Base-by-base conservation (phyloP, 75 land plant species). In the Selaginella moellendorffii region DNA sequence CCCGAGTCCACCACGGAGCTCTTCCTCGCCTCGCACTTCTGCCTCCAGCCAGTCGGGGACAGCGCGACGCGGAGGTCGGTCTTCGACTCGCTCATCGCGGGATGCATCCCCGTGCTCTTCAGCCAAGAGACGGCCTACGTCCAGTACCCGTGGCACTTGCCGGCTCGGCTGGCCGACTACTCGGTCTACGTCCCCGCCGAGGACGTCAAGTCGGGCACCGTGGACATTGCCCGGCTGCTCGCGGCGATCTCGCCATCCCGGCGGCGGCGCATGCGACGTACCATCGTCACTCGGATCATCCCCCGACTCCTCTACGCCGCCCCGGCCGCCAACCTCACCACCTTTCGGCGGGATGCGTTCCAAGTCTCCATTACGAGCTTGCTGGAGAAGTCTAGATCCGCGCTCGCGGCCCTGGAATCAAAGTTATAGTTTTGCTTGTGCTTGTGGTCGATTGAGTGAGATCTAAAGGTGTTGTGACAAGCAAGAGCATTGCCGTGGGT, bases 21-120 rank as follows among this genome's bases (percentile, higher is more conserved):
- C 1, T 83, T 85, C 63, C 19, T 73, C 71, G 64, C 65, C 9
- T 75, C 85, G 2, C 74, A 79, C 14, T 84, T 84, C 74, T 84
- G 87, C 68, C 36, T 84, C 24, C 85, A 84, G 62, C 87, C 87
- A 0, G 68, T 71, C 0, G 86, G 86, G 0, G 86, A 83, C 61
- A 81, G 83, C 24, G 78, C 83, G 12, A 79, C 87, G 18, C 66
- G 87, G 62, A 72, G 74, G 61, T 84, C 87, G 0, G 71, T 84
- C 31, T 84, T 82, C 42, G 84, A 84, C 62, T 62, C 77, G 2
- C 65, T 84, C 19, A 52, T 82, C 0, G 64, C 79, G 0, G 85
- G 82, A 10, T 82, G 82, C 69, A 82, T 82, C 31, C 87, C 82
- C 18, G 81, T 84, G 5, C 23, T 82, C 5, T 84, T 82, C 27